Conservation (phyloP, 805 yeast genomes). For the Candida maris region DNA sequence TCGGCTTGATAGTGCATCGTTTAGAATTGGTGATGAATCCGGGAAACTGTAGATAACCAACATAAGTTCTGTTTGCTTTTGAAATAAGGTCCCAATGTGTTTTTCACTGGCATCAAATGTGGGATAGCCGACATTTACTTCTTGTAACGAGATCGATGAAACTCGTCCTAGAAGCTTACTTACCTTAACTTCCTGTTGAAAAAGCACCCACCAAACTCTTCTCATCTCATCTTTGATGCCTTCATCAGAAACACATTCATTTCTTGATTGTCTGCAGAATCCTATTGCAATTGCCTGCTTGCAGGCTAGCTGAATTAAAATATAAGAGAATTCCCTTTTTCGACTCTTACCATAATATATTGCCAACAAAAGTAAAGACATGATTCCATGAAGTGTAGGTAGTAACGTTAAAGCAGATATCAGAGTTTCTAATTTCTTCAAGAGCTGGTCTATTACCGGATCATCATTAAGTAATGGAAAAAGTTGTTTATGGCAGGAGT, state of each 20-base stretch:
- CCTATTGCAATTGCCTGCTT: conserved; percentile 6
- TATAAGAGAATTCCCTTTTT: conserved; percentile 2
- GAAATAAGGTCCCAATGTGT: conserved; percentile 1
- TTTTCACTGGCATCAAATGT: conserved; percentile 1
- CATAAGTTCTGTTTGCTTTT: neutral
- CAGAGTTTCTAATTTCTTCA: neutral
- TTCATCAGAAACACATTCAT: conserved; percentile 3
- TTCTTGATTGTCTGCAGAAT: conserved; percentile 3
- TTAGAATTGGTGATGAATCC: neutral
- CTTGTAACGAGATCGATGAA: conserved; percentile 1
- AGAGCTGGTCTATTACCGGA: neutral
- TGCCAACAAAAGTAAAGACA: neutral
- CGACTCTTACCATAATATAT: conserved; percentile 1
- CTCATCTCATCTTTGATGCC: conserved; percentile 3
- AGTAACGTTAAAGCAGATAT: neutral
- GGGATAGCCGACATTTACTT: conserved; percentile 4
- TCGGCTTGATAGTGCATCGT: neutral
- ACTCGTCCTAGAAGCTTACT: conserved; percentile 1
- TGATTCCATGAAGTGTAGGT: neutral
- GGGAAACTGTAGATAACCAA: conserved; percentile 3
- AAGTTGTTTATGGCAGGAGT: conserved; percentile 3
- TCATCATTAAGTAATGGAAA: neutral
- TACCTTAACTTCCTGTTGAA: conserved; percentile 5
- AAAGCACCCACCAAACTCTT: conserved; percentile 4
- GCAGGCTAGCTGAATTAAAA: conserved; percentile 1